Evolutionary conservation across 805 yeast genomes (phyloP), one percentile per base, ranked within the genome.

Genomic region (Cephaloascus albidus): DNA sequence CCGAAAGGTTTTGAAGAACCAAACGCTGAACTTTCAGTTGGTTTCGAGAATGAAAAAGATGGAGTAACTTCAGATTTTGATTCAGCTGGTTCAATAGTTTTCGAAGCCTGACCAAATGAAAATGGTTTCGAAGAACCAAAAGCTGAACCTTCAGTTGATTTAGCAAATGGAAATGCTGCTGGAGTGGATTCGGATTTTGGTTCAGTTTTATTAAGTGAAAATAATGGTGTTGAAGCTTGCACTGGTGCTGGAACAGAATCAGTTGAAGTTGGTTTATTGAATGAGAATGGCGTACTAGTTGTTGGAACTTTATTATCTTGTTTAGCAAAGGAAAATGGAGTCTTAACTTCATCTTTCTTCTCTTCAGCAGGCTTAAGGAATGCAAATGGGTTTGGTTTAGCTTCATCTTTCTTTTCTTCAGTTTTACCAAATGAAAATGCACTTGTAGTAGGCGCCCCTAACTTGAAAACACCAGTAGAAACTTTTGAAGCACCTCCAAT

Each of bases 401-500:
- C 18, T 1, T 37, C 40, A 2, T 33, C 49, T n/a, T 39, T 26
- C 30, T 30, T 37, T 12, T 38, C 18, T n/a, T 39, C 40, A 20
- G 23, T 18, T 18, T 12, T 5, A 17, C 18, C 34, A 18, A 34
- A 34, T 5, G 23, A 16, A n/a, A 34, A 34, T 6, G 23, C 20
- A 4, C 30, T 4, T n/a, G 16, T 36, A 34, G 20, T 16, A 17
- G 28, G 18, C 3, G 34, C 17, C 10, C 52, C 44, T 12, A 59
- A 48, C 36, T 52, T 57, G 43, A 62, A 62, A 10, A 48, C 59
- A 33, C 58, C 43, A 10, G 16, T 16, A 4, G 42, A 36, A 15
- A 43, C 35, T 38, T 50, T 53, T 5, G 17, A 6, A 10, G 56
- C 49, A 42, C 65, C 65, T 43, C 55, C 56, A 48, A 66, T 65